phyloP scores from a whole-genome alignment of 345 rosid species.

The Zanthoxylum bungeanum region DNA sequence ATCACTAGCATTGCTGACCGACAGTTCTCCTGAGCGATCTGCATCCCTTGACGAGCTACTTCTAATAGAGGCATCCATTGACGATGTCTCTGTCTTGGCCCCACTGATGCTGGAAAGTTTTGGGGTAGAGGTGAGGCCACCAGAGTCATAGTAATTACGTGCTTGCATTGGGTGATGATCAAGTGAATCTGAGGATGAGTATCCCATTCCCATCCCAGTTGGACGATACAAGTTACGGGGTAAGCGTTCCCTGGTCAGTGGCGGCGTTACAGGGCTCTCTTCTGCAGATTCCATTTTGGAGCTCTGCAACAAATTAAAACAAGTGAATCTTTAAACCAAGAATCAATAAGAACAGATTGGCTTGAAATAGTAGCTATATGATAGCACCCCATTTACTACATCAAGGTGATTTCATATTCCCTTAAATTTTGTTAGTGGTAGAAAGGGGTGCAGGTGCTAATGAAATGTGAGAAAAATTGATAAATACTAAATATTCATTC shows the following conservation, averaged over 20 bases:
- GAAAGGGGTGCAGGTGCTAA: not conserved
- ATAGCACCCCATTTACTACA: not conserved
- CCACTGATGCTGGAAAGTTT: constrained; percentile 91
- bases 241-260: constrained; percentile 65
- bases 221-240: constrained; percentile 82
- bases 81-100: constrained; percentile 86
- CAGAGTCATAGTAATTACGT: constrained; percentile 61
- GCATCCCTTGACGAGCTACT: constrained; percentile 95
- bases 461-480: not conserved
- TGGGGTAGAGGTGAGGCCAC: constrained; percentile 75
- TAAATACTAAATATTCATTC: not conserved
- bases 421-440: not conserved
- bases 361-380: not conserved
- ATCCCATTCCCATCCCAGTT: constrained; percentile 45
- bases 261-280: constrained; percentile 84
- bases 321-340: constrained; percentile 1
- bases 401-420: not conserved
- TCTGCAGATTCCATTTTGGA: constrained; percentile 72
- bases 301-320: constrained; percentile 35
- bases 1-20: constrained; percentile 90
- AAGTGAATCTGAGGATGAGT: constrained; percentile 79
- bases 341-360: not conserved
- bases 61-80: constrained; percentile 82
- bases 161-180: constrained; percentile 68
- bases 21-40: constrained; percentile 76